Conservation (phyloP, 176 grass and related monocot species). For the Aegilops umbellulata region DNA sequence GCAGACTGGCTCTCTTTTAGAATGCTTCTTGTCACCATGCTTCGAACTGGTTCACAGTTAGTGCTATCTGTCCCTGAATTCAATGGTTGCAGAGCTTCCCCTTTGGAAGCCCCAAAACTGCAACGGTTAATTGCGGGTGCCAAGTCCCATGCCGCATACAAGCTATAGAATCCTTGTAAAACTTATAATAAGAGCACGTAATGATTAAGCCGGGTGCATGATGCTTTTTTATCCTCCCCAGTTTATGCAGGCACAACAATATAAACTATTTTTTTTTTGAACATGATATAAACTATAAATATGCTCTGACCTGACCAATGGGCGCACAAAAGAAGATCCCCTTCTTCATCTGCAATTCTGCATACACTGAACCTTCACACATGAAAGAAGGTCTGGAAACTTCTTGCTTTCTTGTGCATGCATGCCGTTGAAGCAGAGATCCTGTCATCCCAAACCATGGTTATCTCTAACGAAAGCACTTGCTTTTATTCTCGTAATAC, state of each 20-base stretch:
- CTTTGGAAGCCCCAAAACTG: slow-evolving; percentile 25
- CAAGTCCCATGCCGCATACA: slow-evolving; percentile 11
- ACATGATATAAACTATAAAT: slow-evolving; percentile 40
- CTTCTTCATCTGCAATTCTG: slow-evolving; percentile 40
- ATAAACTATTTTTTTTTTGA: no score
- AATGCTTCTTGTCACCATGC: slow-evolving; percentile 36
- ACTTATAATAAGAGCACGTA: slow-evolving; percentile 27
- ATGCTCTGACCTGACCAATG: slow-evolving; percentile 34
- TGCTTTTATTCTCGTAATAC: not conserved
- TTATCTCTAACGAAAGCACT: slow-evolving; percentile 1
- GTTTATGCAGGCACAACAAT: slow-evolving; percentile 14
- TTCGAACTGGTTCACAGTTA: slow-evolving; percentile 29
- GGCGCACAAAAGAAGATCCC: slow-evolving; percentile 31
- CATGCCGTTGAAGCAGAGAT: slow-evolving; percentile 33
- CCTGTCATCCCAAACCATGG: slow-evolving; percentile 31
- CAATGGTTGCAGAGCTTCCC: slow-evolving; percentile 2
- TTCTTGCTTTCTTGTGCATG: slow-evolving; percentile 30
- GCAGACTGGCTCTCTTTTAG: slow-evolving; percentile 19
- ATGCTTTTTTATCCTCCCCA: slow-evolving; percentile 27
- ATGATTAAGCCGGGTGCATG: slow-evolving; percentile 40
- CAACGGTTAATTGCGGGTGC: slow-evolving; percentile 9
- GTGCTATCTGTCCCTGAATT: slow-evolving; percentile 14
- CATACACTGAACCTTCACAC: slow-evolving; percentile 43
- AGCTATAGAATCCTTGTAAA: not conserved
- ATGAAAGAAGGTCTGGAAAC: slow-evolving; percentile 10